Percentiles rank a stretch among this genome's conserved stretches.
These are phyloP conservation scores for Cyberlindnera subsufficiens DNA, from an alignment of 805 yeast genomes.

Conservation along the genomic window DNA sequence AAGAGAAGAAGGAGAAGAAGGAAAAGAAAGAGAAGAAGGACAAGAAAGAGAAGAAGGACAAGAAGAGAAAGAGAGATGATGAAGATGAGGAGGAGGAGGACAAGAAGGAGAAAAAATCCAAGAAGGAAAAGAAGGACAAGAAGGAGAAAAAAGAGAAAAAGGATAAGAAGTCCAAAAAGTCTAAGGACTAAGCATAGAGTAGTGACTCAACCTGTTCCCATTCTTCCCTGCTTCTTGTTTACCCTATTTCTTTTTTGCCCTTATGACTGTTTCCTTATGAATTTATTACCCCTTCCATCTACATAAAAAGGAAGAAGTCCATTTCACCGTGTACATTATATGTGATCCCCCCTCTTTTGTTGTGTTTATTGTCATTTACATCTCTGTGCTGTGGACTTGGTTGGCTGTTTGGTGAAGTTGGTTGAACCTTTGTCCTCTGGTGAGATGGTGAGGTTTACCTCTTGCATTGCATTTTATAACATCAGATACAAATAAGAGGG, in stretches of 20 bases:
- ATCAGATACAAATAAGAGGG: neutral
- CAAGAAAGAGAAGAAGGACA: conserved; percentile 28
- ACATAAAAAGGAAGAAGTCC: neutral
- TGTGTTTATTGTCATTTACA: neutral
- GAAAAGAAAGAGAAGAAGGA: conserved; percentile 30
- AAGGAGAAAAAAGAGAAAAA: conserved; percentile 15
- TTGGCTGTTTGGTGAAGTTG: neutral
- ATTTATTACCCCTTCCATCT: neutral
- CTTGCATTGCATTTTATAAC: conserved; percentile 10
- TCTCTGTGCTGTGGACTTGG: neutral
- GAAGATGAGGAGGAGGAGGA: conserved; percentile 30
- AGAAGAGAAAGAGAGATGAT: conserved; percentile 28
- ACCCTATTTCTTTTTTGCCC: neutral
- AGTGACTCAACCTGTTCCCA: neutral
- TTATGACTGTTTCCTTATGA: neutral
- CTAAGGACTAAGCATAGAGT: conserved; percentile 8
- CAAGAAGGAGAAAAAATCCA: conserved; percentile 22
- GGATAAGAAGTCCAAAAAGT: conserved; percentile 16
- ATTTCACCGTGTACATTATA: neutral
- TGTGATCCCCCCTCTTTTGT: neutral
- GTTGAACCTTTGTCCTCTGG: neutral
- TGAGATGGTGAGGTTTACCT: neutral
- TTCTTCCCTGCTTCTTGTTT: neutral
- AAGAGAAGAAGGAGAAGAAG: conserved; percentile 31
- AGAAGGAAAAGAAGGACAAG: conserved; percentile 17